Percentiles rank a stretch among this genome's conserved stretches.
phyloP scores from a whole-genome alignment of 768 basidiomycete genomes.

The Peribolospora kevripleyi region DNA sequence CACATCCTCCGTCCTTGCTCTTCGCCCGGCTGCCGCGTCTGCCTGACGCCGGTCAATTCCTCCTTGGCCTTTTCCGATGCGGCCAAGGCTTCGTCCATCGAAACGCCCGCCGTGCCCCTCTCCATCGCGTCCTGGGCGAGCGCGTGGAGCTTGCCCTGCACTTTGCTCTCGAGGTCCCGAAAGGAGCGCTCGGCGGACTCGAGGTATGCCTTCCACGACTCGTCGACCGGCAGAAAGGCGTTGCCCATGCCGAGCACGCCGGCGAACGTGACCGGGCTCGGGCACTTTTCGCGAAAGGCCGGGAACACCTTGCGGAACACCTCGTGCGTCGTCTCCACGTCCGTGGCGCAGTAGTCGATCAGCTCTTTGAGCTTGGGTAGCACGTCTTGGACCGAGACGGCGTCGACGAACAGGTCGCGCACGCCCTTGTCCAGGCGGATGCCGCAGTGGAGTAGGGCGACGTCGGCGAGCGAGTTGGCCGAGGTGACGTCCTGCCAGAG shows the following conservation, averaged over 20 bases:
- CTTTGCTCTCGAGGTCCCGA: constrained; percentile 37
- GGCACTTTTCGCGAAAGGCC: constrained; percentile 55
- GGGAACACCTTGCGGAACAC: constrained; percentile 59
- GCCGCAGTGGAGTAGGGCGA: constrained; percentile 67
- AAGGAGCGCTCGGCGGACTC: constrained; percentile 52
- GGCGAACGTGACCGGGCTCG: constrained; percentile 77
- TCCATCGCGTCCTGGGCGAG: constrained; percentile 37
- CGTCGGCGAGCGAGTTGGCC: constrained; percentile 72
- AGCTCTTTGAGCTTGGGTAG: constrained; percentile 29
- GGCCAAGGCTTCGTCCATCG: constrained; percentile 19
- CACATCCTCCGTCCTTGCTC: constrained; percentile 17
- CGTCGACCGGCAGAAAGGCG: constrained; percentile 69
- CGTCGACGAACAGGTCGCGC: constrained; percentile 49
- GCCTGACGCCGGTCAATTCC: too few relatives aligned
- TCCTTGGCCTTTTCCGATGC: too few relatives aligned
- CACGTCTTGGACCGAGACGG: constrained; percentile 6
- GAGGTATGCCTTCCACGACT: constrained; percentile 68
- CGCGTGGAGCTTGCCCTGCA: constrained; percentile 37
- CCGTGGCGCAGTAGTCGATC: constrained; percentile 58
- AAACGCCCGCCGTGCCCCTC: constrained; percentile 12
- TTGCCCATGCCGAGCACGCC: constrained; percentile 79
- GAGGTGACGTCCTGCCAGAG: constrained; percentile 88
- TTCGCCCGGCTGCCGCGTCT: neutral
- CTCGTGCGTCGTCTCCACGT: constrained; percentile 60
- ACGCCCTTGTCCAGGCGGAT: constrained; percentile 53